Percentiles rank a stretch among this genome's conserved stretches.
phyloP scores from a whole-genome alignment of 2,329 filamentous ascomycete species.

The Lizonia empirigonia region DNA sequence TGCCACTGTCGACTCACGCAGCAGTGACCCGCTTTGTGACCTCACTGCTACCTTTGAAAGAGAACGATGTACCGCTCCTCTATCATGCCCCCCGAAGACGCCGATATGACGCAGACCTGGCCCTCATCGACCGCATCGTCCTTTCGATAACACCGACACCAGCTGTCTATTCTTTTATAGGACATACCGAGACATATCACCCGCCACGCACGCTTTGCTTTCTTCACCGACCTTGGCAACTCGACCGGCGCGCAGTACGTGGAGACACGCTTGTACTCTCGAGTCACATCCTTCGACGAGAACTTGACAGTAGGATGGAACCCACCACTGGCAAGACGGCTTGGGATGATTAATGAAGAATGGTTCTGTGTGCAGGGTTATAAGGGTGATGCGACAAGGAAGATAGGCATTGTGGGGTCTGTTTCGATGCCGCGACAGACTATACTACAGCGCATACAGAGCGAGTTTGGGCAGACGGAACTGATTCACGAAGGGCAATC shows the following conservation, averaged over 20 bases:
- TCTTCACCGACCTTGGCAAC: slow-evolving; percentile 42
- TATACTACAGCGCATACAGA: slow-evolving; percentile 27
- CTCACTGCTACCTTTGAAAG: slow-evolving; percentile 35
- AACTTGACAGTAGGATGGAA: slow-evolving; percentile 50
- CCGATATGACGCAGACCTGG: slow-evolving; percentile 35
- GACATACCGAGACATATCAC: slow-evolving; percentile 17
- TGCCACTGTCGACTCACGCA: slow-evolving; percentile 39
- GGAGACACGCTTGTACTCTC: slow-evolving; percentile 40
- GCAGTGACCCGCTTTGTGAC: slow-evolving; percentile 36
- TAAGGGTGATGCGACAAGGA: slow-evolving; percentile 46
- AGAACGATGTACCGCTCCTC: slow-evolving; percentile 43
- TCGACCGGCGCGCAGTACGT: slow-evolving; percentile 36
- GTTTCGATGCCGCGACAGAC: slow-evolving; percentile 17
- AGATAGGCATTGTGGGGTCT: slow-evolving; percentile 46
- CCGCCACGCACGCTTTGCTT: slow-evolving; percentile 40
- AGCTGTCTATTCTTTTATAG: slow-evolving; percentile 38
- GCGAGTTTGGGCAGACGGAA: slow-evolving; percentile 38
- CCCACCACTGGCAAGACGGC: slow-evolving; percentile 35
- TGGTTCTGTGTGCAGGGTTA: slow-evolving; percentile 48
- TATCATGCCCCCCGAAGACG: slow-evolving; percentile 42
- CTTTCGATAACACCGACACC: slow-evolving; percentile 41
- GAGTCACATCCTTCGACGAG: slow-evolving; percentile 48
- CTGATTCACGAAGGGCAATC: slow-evolving; percentile 29
- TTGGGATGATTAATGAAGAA: slow-evolving; percentile 36
- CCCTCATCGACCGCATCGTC: slow-evolving; percentile 38